These are phyloP conservation scores for Mortierella sp. DNA, from an alignment of 371 early-diverging fungal species.

Conservation along the genomic window DNA sequence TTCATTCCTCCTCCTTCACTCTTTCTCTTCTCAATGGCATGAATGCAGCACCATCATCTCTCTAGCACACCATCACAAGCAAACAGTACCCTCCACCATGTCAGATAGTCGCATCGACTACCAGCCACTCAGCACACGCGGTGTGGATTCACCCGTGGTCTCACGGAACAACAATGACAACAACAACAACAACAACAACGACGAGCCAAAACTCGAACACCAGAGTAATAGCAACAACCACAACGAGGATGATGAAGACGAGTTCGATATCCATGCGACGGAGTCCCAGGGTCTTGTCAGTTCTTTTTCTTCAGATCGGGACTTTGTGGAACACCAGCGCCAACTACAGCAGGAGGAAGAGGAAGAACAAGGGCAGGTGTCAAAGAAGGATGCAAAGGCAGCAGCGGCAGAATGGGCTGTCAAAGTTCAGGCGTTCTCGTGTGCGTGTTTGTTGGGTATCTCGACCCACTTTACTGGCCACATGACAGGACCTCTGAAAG, in stretches of 20 bases:
- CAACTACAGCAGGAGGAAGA: not conserved
- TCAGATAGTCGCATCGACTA: constrained; percentile 45
- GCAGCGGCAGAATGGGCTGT: constrained; percentile 30
- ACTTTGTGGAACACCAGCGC: constrained; percentile 14
- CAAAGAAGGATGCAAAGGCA: not conserved
- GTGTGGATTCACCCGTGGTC: constrained; percentile 21
- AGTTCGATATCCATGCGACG: constrained; percentile 22
- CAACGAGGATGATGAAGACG: constrained; percentile 24
- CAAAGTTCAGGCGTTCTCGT: constrained; percentile 44
- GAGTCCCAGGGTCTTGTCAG: constrained; percentile 41
- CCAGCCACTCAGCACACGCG: constrained; percentile 35
- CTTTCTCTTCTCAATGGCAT: not conserved
- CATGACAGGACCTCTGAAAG: constrained; percentile 49
- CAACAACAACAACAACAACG: not conserved
- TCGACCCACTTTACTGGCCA: constrained; percentile 45
- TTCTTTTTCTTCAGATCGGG: constrained; percentile 11
- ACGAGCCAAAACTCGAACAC: not conserved
- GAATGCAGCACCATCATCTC: constrained; percentile 21
- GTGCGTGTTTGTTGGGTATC: constrained; percentile 49
- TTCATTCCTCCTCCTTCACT: not conserved
- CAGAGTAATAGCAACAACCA: not conserved
- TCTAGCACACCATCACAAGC: not conserved
- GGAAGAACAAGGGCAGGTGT: not conserved
- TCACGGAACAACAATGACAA: not conserved
- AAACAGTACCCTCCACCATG: constrained; percentile 15